Evolutionary conservation across 768 basidiomycete species (phyloP), one percentile per base, ranked within the genome.

Genomic region (Agaricus blazei): DNA sequence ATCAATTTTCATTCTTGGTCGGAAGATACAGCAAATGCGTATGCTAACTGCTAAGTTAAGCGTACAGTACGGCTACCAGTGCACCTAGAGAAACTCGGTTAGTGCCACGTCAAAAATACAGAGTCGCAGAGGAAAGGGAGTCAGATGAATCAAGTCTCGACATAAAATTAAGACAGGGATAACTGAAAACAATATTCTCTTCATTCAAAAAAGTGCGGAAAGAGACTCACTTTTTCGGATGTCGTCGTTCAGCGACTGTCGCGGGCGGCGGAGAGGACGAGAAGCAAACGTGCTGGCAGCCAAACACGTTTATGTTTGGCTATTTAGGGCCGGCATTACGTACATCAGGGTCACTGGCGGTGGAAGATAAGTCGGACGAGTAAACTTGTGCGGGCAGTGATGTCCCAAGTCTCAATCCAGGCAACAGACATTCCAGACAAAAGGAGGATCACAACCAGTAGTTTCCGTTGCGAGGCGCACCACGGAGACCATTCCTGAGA

Each of bases 111-210:
- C 26, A 3, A 40, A 41, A 41, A 8, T 41, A 15, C 19, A 19
- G 7, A 9, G n/a, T 15, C 36, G 6, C 34, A 37, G 38, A 49
- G 19, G 34, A 34, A 19, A 37, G 7, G 19, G 24, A 46, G 43
- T 53, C 52, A 53, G 52, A 53, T 36, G 6, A 38, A 14, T 44
- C 37, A 15, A 38, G 70, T 75, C 67, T 83, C 81, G 79, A 84
- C 83, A 84, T 60, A 54, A 63, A 60, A 74, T 84, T 84, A 82
- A 83, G 84, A 82, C 82, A 85, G 82, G 84, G 80, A 84, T 85
- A 84, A 86, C 82, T 85, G 81, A 77, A 75, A 70, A 63, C 64
- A 56, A 64, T 55, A 56, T 64, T 70, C 72, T 82, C 79, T 74
- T 77, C 75, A 41, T 57, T 34, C 54, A 44, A 45, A 45, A 2